Evolutionary conservation across 495 filamentous ascomycete species (phyloP).

Genomic region (Penicillium bialowiezense): DNA sequence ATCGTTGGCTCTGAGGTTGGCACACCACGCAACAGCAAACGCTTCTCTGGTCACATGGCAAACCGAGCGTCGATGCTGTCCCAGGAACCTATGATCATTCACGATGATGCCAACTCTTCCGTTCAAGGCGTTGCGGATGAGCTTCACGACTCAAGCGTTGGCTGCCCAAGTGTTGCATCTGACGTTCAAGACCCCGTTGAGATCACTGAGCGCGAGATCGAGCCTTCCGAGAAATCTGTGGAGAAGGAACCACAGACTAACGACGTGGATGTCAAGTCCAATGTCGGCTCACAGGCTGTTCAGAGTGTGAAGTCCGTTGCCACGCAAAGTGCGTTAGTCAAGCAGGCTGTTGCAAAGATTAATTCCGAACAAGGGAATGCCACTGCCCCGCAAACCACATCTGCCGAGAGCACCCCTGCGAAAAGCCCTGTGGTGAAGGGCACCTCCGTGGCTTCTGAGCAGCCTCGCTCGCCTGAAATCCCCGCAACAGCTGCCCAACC

Average conservation of each 20-base stretch:
- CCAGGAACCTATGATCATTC: constrained; percentile 22
- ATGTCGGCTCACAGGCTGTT: neutral
- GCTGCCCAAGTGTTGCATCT: constrained; percentile 17
- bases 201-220: neutral
- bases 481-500: neutral
- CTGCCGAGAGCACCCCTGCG: neutral
- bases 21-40: constrained; percentile 30
- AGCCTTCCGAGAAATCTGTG: neutral
- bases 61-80: constrained; percentile 5
- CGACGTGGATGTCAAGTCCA: neutral
- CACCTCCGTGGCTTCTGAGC: neutral
- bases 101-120: constrained; percentile 26
- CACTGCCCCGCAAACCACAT: neutral
- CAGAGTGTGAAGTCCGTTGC: neutral
- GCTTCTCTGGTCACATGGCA: constrained; percentile 23
- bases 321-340: neutral
- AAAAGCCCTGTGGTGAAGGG: neutral
- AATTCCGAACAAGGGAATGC: neutral
- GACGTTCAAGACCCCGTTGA: neutral
- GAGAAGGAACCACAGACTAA: neutral
- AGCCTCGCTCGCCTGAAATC: neutral
- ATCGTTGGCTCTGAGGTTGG: constrained; percentile 35
- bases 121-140: constrained; percentile 27
- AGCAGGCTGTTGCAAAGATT: neutral
- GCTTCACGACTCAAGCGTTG: constrained; percentile 15